A percentile compares a stretch with the other conserved stretches of the same genome.
phyloP scores from a whole-genome alignment of 192 early-diverging fungal genomes.

The Martensiomyces pterosporus region DNA sequence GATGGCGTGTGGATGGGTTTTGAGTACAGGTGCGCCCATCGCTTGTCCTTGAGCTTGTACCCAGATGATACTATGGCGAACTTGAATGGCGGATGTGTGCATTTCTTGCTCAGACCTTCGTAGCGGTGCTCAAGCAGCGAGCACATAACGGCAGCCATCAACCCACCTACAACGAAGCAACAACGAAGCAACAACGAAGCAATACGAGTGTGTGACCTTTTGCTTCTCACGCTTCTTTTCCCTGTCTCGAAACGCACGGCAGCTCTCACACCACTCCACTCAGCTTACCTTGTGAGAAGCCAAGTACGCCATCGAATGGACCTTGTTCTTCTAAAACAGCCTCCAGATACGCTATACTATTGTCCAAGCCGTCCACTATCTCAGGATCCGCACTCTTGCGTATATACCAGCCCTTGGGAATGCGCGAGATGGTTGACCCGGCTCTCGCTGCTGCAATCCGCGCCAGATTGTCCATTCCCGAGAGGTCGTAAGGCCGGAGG shows the following conservation, averaged over 20 bases:
- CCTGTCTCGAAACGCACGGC: no score
- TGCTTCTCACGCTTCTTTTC: no score
- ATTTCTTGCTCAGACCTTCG: neutral
- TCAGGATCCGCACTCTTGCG: conserved; percentile 34
- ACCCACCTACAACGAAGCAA: no score
- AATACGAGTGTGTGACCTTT: no score
- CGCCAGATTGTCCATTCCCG: conserved; percentile 36
- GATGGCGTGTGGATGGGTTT: conserved; percentile 30
- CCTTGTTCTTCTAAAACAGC: conserved; percentile 27
- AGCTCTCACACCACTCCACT: no score
- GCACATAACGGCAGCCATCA: conserved; percentile 38
- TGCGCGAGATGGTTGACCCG: conserved; percentile 18
- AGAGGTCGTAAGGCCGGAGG: conserved; percentile 33
- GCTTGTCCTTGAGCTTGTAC: conserved; percentile 31
- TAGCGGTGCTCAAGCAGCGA: conserved; percentile 21
- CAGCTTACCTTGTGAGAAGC: conserved; percentile 47
- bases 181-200: no score
- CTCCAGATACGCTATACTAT: conserved; percentile 22
- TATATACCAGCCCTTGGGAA: conserved; percentile 30
- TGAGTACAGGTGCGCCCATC: conserved; percentile 30
- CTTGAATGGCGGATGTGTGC: conserved; percentile 18
- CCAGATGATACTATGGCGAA: conserved; percentile 43
- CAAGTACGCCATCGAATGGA: conserved; percentile 46
- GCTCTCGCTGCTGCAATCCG: conserved; percentile 11
- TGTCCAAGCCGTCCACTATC: conserved; percentile 19